A percentile compares a stretch with the other conserved stretches of the same genome.
phyloP scores from a whole-genome alignment of 306 rosid species.

The Cicer pinnatifidum region DNA sequence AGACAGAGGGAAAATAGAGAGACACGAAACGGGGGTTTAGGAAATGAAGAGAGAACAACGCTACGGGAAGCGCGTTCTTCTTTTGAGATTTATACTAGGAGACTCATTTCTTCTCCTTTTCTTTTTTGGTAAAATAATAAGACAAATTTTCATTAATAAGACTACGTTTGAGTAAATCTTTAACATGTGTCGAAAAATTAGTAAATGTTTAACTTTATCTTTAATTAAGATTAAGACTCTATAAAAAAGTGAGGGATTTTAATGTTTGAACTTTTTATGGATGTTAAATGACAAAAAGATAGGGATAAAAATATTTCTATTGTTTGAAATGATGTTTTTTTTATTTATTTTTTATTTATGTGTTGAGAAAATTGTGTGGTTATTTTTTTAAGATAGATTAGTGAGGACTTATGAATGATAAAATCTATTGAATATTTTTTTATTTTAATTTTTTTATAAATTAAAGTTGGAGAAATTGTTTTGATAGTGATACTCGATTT shows the following conservation, averaged over 20 bases:
- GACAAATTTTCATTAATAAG: not conserved
- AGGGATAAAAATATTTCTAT: not conserved
- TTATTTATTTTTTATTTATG: not conserved
- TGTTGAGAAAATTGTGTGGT: not conserved
- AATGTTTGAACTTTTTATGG: not conserved
- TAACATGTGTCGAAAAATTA: not conserved
- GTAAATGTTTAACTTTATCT: not conserved
- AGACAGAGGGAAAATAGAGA: constrained; percentile 30
- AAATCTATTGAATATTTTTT: too few relatives aligned
- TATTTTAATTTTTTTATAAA: too few relatives aligned
- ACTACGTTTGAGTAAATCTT: not conserved
- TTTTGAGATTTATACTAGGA: not conserved
- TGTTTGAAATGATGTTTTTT: not conserved
- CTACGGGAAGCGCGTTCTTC: constrained; percentile 1
- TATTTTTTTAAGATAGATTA: not conserved
- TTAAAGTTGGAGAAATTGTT: too few relatives aligned
- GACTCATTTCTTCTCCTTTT: not conserved
- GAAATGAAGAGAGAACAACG: not conserved
- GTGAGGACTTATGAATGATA: not conserved
- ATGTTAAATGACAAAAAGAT: not conserved
- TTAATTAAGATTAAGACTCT: not conserved
- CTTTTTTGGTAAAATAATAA: not conserved
- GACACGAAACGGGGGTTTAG: constrained; percentile 40
- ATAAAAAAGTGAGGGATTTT: not conserved
- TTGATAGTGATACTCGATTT: too few relatives aligned